A percentile compares a stretch with the other conserved stretches of the same genome.
Evolutionary conservation across 352 stramenopile genomes (phyloP).

Genomic region (Peronospora destructor): DNA sequence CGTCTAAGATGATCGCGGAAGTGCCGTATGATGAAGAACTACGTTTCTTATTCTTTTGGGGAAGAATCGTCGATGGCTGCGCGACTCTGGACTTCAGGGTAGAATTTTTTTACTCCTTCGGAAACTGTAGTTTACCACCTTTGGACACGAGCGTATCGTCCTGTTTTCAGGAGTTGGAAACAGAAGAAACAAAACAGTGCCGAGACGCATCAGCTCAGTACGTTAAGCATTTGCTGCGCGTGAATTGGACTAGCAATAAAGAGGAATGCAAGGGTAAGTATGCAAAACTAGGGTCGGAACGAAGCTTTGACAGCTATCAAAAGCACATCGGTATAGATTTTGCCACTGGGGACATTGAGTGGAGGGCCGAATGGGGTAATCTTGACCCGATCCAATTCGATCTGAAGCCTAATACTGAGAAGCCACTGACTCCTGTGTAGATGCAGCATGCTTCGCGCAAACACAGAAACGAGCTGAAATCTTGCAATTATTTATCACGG

Average conservation of each 20-base stretch:
- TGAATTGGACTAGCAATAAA: constrained; percentile 2
- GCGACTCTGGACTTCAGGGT: constrained; percentile 85
- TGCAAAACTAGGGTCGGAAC: constrained; percentile 22
- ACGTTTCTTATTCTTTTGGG: constrained; percentile 90
- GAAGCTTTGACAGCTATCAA: constrained; percentile 45
- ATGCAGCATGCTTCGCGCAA: not conserved
- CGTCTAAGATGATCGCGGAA: constrained; percentile 37
- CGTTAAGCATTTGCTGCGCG: constrained; percentile 25
- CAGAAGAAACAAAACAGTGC: constrained; percentile 20
- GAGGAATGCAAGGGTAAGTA: constrained; percentile 7
- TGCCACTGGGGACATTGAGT: constrained; percentile 32
- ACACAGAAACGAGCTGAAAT: too few species aligned
- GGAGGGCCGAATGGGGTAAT: constrained; percentile 48
- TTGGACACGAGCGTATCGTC: constrained; percentile 78
- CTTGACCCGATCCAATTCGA: constrained; percentile 60
- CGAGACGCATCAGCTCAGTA: constrained; percentile 24
- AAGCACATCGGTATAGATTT: constrained; percentile 51
- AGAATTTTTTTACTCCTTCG: constrained; percentile 86
- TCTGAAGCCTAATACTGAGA: constrained; percentile 21
- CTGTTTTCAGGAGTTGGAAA: constrained; percentile 63
- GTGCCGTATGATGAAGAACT: constrained; percentile 85
- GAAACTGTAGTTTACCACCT: constrained; percentile 83
- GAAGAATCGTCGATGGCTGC: constrained; percentile 90
- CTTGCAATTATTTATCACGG: too few species aligned
- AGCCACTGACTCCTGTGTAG: constrained; percentile 8